Evolutionary conservation across 2,329 filamentous ascomycete genomes (phyloP).

Genomic region (Graphiopsis chlorocephala): DNA sequence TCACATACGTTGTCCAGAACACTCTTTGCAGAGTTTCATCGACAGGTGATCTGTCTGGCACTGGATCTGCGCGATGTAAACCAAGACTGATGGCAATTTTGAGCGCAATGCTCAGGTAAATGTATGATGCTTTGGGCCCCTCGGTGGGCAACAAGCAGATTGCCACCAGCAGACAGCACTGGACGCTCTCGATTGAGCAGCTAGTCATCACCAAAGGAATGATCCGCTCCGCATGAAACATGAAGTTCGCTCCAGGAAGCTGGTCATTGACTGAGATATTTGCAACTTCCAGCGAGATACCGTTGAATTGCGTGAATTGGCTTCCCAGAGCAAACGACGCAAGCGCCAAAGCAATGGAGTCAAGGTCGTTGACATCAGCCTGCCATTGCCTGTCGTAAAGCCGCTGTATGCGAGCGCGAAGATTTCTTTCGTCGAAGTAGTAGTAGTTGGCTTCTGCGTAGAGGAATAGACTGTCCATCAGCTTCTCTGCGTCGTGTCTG

Average conservation of each 20-base stretch:
- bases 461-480: neutral
- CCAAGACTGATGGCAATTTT: neutral
- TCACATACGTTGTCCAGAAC: neutral
- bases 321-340: neutral
- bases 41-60: neutral
- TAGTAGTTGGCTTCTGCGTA: neutral
- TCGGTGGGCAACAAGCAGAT: neutral
- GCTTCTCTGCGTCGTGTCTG: neutral
- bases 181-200: neutral
- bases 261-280: neutral
- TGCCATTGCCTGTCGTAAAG: neutral
- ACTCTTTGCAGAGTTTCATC: neutral
- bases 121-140: neutral
- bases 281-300: neutral
- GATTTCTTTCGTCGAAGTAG: neutral
- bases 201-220: neutral
- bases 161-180: neutral
- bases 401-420: neutral
- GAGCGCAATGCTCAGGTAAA: neutral
- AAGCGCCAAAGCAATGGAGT: neutral
- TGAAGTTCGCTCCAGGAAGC: neutral
- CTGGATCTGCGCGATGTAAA: neutral
- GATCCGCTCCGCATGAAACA: neutral
- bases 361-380: neutral
- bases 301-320: neutral